Base-by-base conservation (phyloP, 1,139 yeast species). In the Taphrina deformans region DNA sequence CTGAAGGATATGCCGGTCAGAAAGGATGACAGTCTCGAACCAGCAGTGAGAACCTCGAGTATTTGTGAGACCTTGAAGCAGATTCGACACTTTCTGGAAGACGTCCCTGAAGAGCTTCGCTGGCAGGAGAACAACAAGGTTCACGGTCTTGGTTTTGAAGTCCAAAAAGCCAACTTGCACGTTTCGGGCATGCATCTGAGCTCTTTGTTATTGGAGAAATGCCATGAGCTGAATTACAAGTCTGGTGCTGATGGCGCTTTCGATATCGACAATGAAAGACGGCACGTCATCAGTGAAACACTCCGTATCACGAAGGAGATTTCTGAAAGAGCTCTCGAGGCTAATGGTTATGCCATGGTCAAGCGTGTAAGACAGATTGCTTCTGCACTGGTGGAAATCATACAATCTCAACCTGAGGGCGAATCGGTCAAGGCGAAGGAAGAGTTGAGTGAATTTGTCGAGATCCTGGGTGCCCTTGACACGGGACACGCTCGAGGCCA, bases 61-160 rank as follows among this genome's bases (percentile, higher is more conserved):
- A 53, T 35, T 35, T 51, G 55, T 21, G 55, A 29, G 27, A 33
- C 55, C 10, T 26, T 53, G 46, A 21, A 38, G 23, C 21, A 53
- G 45, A 24, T 53, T 9, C 21, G 58, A 10, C 45, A 18, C 2
- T 38, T 16, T 21, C 35, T 53, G 10, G 48, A 53, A n/a, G 40
- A 24, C 33, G 48, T 35, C 14, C 58, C 58, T 7, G 35, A 23
- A 9, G 44, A 53, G 33, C 16, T 53, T 14, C 45, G 48, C 21
- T 53, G 58, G 58, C 18, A 35, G 9, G 58, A 53, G 12, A 35
- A 38, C 33, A 53, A 40, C 58, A 35, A 53, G 24, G 58, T 40
- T 18, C 58, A 53, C 33, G 58, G 58, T 14, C 31, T 40, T 16
- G 58, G 58, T 31, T 53, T 53, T 48, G 58, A 53, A 31, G 58